Base-by-base conservation (phyloP, 2,329 filamentous ascomycete genomes). In the Camillea tinctor region DNA sequence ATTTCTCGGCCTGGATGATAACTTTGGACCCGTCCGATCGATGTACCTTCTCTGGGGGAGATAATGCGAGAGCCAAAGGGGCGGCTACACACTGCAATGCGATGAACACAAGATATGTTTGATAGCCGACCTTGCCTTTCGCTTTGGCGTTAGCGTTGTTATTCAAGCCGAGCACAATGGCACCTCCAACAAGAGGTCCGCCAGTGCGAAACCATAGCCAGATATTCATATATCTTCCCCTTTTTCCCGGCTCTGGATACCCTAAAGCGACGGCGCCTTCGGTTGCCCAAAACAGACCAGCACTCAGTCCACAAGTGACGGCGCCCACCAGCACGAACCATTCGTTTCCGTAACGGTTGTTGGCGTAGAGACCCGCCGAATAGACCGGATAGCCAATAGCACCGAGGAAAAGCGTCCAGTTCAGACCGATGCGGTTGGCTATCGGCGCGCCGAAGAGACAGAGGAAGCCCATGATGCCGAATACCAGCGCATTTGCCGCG, bases 261-360 rank as follows among this genome's bases (percentile, higher is more conserved):
- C 86, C 81, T 5, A 92, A 81, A 0, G 88, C 88, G 55, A 92
- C 88, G 0, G 89, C 88, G 1, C 87, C 88, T 74, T 93, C 90
- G 0, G 88, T 86, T 78, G 86, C 88, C 90, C 90, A 93, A 72
- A 92, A 92, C 0, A 92, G 77, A 0, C 89, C 89, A 0, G 89
- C 89, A 0, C 85, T 88, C 26, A 91, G 80, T 8, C 89, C 89
- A 64, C 89, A 92, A 0, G 88, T 77, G 0, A 87, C 87, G 0
- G 87, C 88, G 1, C 88, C 90, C 2, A 92, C 73, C 0, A 91
- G 79, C 0, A 88, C 82, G 6, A 92, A 80, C 89, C 89, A 92
- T 15, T 75, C 78, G 54, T 80, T 83, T 5, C 81, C 81, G 63
- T 74, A 82, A 3, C 78, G 73, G 66, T 81, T 77, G 59, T 77